These are phyloP conservation scores for Alternaria alternata DNA, from an alignment of 2,329 filamentous ascomycete species.

Conservation along the genomic window DNA sequence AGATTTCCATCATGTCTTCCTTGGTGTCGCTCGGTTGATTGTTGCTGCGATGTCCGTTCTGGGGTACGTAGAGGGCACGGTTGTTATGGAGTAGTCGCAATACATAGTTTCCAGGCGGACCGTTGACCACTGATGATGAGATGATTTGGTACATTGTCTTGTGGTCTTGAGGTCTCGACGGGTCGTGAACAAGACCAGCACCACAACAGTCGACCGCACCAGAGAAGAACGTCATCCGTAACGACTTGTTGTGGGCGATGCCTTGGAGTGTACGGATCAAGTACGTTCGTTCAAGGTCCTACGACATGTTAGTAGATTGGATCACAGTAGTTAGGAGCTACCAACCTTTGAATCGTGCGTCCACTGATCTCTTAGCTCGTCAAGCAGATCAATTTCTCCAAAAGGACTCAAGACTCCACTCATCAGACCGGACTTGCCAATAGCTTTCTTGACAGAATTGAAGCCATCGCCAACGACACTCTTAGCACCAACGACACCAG, in stretches of 20 bases:
- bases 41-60: conserved; percentile 77
- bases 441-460: conserved; percentile 92
- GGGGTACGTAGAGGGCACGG: conserved; percentile 88
- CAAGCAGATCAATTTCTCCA: conserved; percentile 91
- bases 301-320: conserved; percentile 17
- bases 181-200: conserved; percentile 93
- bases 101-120: conserved; percentile 83
- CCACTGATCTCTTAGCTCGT: conserved; percentile 96
- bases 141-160: conserved; percentile 99
- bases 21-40: conserved; percentile 88
- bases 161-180: conserved; percentile 87
- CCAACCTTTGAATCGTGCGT: conserved; percentile 90
- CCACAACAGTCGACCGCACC: conserved; percentile 92
- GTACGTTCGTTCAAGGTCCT: conserved; percentile 95
- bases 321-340: not conserved
- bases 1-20: conserved; percentile 99
- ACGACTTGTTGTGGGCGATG: conserved; percentile 91
- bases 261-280: conserved; percentile 94
- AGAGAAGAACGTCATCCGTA: conserved; percentile 96
- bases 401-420: conserved; percentile 95
- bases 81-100: conserved; percentile 96
- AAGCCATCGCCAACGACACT: conserved; percentile 93
- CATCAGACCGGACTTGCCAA: conserved; percentile 95
- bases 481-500: conserved; percentile 93
- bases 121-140: conserved; percentile 88